These are phyloP conservation scores for Oryza glaberrima DNA, from an alignment of 176 grass and related monocot species.

Conservation along the genomic window DNA sequence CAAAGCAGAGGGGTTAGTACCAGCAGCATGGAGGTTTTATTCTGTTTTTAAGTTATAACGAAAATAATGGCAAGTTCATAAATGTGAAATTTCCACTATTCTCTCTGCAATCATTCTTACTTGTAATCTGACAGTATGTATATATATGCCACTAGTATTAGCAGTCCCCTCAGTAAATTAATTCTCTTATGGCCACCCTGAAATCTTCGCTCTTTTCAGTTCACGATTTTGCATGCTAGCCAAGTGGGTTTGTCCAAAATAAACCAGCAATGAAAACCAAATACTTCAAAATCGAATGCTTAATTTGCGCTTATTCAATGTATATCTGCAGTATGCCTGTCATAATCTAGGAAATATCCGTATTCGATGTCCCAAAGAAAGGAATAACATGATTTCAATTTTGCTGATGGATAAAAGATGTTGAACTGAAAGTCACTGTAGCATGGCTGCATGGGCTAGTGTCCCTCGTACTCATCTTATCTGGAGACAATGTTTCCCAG, in stretches of 20 bases:
- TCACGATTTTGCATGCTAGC: background rate
- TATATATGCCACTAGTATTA: constrained; percentile 12
- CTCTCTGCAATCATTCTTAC: background rate
- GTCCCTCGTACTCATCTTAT: background rate
- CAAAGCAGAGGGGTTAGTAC: constrained; percentile 7
- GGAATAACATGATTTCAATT: background rate
- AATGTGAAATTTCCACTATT: background rate
- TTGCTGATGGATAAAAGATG: background rate
- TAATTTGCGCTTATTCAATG: background rate
- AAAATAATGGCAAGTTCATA: constrained; percentile 23
- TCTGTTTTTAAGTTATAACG: background rate
- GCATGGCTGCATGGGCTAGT: background rate
- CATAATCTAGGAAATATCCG: background rate
- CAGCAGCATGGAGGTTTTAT: constrained; percentile 8
- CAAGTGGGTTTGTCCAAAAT: background rate
- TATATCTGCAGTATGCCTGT: background rate
- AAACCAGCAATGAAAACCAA: background rate
- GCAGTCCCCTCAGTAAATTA: background rate
- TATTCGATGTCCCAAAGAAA: background rate
- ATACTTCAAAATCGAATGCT: background rate
- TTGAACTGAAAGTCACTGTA: background rate
- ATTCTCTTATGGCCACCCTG: background rate
- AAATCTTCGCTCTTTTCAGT: background rate
- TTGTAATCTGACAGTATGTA: constrained; percentile 8
- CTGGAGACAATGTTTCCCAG: background rate